A percentile compares a stretch with the other conserved stretches of the same genome.
Evolutionary conservation across 2,329 filamentous ascomycete species (phyloP).

Genomic region (Botrytis medusae): DNA sequence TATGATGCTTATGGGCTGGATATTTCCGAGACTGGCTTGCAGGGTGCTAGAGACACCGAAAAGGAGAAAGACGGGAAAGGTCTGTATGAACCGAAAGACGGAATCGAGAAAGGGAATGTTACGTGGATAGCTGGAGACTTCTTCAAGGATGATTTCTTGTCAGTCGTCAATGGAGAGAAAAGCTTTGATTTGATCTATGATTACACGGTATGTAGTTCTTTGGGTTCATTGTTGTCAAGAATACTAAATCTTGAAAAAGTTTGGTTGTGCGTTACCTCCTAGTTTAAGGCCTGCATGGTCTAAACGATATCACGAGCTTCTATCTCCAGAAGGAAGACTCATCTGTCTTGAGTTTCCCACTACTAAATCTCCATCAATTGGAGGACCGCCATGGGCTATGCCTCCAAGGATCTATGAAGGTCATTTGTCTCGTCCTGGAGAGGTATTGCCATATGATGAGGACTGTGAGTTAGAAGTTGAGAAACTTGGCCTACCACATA

Average conservation of each 20-base stretch:
- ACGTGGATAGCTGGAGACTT: slow-evolving; percentile 65
- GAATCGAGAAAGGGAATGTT: slow-evolving; percentile 50
- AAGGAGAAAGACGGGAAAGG: slow-evolving; percentile 40
- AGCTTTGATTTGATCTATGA: slow-evolving; percentile 67
- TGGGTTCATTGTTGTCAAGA: background rate
- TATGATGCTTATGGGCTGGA: slow-evolving; percentile 79
- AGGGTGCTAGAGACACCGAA: slow-evolving; percentile 25
- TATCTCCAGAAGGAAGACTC: slow-evolving; percentile 52
- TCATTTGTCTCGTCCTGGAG: slow-evolving; percentile 68
- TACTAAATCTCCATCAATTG: slow-evolving; percentile 61
- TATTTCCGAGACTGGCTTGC: slow-evolving; percentile 28
- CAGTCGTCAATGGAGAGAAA: slow-evolving; percentile 42
- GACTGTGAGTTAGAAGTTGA: slow-evolving; percentile 51
- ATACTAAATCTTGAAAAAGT: slow-evolving; percentile 44
- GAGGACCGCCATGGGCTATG: slow-evolving; percentile 73
- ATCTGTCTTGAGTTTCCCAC: slow-evolving; percentile 77
- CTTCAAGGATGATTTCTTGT: slow-evolving; percentile 60
- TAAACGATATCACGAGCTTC: slow-evolving; percentile 50
- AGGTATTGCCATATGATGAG: slow-evolving; percentile 61
- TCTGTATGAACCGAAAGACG: slow-evolving; percentile 46
- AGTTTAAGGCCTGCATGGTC: slow-evolving; percentile 55
- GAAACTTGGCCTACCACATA: slow-evolving; percentile 44
- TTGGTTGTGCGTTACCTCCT: slow-evolving; percentile 61
- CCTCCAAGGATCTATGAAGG: slow-evolving; percentile 69
- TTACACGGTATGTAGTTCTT: slow-evolving; percentile 53